Evolutionary conservation across 2,329 filamentous ascomycete species (phyloP).

Genomic region (Fusarium guadeloupense): DNA sequence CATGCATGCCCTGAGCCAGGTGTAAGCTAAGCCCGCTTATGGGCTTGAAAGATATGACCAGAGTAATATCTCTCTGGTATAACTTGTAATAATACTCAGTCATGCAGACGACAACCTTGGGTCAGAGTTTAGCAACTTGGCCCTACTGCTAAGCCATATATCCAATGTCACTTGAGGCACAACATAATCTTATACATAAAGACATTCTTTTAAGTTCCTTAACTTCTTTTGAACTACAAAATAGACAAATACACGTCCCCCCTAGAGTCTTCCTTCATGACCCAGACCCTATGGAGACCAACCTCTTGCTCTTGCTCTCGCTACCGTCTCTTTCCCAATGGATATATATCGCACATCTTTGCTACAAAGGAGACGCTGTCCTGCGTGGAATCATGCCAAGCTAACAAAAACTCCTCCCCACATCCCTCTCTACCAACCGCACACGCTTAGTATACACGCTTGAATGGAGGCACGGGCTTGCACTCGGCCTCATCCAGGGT

Average conservation of each 20-base stretch:
- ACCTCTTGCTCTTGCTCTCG: conserved; percentile 25
- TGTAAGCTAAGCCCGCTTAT: not conserved
- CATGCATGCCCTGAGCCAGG: not conserved
- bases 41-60: not conserved
- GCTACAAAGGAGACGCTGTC: conserved; percentile 43
- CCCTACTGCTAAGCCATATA: no score
- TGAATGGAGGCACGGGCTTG: conserved; percentile 95
- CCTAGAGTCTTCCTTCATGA: conserved; percentile 10
- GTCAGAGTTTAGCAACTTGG: no score
- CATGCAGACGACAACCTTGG: no score
- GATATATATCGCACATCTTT: conserved; percentile 45
- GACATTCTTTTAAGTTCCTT: conserved; percentile 30
- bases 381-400: conserved; percentile 42
- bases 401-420: conserved; percentile 38
- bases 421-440: conserved; percentile 4
- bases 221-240: conserved; percentile 35
- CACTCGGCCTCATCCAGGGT: conserved; percentile 97
- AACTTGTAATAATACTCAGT: no score
- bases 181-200: not conserved
- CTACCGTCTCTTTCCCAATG: conserved; percentile 22
- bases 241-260: conserved; percentile 38
- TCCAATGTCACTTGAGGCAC: no score
- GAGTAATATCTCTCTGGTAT: no score
- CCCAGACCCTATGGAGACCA: conserved; percentile 21
- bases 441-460: conserved; percentile 79